A percentile compares a stretch with the other conserved stretches of the same genome.
Evolutionary conservation across 768 basidiomycete species (phyloP).

Genomic region (Boletus subcaerulescens): DNA sequence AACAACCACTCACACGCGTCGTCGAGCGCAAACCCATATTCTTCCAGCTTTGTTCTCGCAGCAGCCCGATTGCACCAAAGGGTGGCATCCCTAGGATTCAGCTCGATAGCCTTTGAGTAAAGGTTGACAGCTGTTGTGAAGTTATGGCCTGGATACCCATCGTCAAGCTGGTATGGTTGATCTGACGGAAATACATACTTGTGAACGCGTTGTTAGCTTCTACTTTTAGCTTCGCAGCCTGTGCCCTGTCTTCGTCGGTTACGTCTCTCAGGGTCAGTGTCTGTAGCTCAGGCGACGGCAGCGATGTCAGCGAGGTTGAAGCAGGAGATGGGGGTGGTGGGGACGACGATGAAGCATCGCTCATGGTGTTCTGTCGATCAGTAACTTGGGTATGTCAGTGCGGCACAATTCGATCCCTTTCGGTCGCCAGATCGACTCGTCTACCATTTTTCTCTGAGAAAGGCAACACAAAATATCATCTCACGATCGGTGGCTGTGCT

Average conservation of each 20-base stretch:
- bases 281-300: conserved; percentile 58
- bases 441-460: conserved; percentile 9
- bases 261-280: conserved; percentile 53
- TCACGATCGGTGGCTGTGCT: conserved; percentile 32
- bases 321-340: conserved; percentile 41
- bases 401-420: not conserved
- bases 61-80: conserved; percentile 95
- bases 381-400: not conserved
- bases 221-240: conserved; percentile 71
- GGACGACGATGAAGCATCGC: conserved; percentile 22
- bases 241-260: conserved; percentile 66
- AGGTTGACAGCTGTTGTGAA: conserved; percentile 73
- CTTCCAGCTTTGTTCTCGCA: conserved; percentile 87
- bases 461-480: conserved; percentile 15
- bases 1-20: conserved; percentile 69
- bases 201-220: conserved; percentile 88
- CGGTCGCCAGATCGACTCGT: not conserved
- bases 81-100: conserved; percentile 85
- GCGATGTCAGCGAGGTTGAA: conserved; percentile 53
- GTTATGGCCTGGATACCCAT: conserved; percentile 53
- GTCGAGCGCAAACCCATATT: conserved; percentile 87
- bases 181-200: conserved; percentile 36
- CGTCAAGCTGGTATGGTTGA: not conserved
- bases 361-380: conserved; percentile 18
- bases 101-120: conserved; percentile 81